Conservation (phyloP, 73 alveolate species). For the Diophrys appendiculata region DNA sequence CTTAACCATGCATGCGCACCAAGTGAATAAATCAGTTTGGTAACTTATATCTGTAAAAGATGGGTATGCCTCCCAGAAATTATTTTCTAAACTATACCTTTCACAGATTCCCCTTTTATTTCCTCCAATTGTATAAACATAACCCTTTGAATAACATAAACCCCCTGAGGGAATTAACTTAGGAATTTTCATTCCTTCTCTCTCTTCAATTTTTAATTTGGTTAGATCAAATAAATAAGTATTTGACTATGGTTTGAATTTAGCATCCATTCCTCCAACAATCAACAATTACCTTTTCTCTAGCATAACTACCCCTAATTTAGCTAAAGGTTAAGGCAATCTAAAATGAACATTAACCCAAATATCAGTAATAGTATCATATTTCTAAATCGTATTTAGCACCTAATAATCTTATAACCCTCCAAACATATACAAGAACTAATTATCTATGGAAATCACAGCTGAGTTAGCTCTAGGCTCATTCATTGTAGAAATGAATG, state of each 20-base stretch:
- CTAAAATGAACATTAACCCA: conserved; percentile 59
- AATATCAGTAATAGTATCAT: conserved; percentile 45
- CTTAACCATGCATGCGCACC: conserved; percentile 26
- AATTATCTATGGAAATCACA: conserved; percentile 21
- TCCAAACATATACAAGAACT: conserved; percentile 58
- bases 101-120: conserved; percentile 75
- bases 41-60: conserved; percentile 28
- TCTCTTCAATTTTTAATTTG: conserved; percentile 53
- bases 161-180: conserved; percentile 45
- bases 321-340: conserved; percentile 75
- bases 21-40: conserved; percentile 15
- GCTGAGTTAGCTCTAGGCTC: conserved; percentile 58
- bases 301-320: conserved; percentile 60
- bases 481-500: conserved; percentile 43
- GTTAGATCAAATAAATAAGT: conserved; percentile 31
- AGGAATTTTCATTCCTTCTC: conserved; percentile 42
- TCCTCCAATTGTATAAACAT: conserved; percentile 77
- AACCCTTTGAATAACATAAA: conserved; percentile 56
- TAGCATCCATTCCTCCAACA: conserved; percentile 75
- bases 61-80: conserved; percentile 66
- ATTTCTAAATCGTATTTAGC: conserved; percentile 47
- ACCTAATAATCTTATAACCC: conserved; percentile 63
- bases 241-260: conserved; percentile 53
- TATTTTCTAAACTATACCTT: conserved; percentile 53
- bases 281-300: conserved; percentile 58